Base-by-base conservation (phyloP, 352 stramenopile species). In the Hyaloperonospora arabidopsidis region DNA sequence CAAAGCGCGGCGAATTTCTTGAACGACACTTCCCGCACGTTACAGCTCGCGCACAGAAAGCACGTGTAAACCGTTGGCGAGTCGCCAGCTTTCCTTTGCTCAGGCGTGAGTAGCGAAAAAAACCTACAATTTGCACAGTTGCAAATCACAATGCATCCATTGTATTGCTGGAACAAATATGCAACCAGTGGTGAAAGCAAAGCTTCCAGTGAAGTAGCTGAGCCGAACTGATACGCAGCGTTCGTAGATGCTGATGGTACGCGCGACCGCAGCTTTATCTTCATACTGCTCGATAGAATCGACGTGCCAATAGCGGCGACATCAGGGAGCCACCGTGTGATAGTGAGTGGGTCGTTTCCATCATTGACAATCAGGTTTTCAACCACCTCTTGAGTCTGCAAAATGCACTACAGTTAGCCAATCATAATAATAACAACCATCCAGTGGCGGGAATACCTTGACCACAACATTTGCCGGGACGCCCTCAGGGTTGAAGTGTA, bases 401-500 rank as follows among this genome's bases (percentile, higher is more conserved):
- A 2, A 50, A 1, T 47, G 38, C 15, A 43, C 14, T 8, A 49
- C 11, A 38, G 3, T 39, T 17, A 35, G 21, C 2, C 21, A n/a
- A 21, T 23, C 5, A 25, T 13, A 46, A 50, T 10, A 57, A 19
- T 13, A 51, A 54, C n/a, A 17, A n/a, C n/a, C 5, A 2, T 40
- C 41, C 35, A 6, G 25, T 17, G 18, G 34, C 38, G n/a, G 25
- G n/a, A 6, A 52, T 61, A 87, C 79, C 64, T 87, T 87, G 1
- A 87, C 50, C 4, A 84, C 61, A 22, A 87, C 45, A n/a, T 62
- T 78, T 25, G 76, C 79, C 46, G 64, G 45, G 8, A 89, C 49
- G 14, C 83, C 83, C 56, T 90, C 76, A 15, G 84, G 84, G 10
- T 73, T 69, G 41, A 87, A 85, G 25, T 71, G 44, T 25, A 90